Evolutionary conservation across 805 yeast species (phyloP).

Genomic region (Wickerhamomyces canadensis): DNA sequence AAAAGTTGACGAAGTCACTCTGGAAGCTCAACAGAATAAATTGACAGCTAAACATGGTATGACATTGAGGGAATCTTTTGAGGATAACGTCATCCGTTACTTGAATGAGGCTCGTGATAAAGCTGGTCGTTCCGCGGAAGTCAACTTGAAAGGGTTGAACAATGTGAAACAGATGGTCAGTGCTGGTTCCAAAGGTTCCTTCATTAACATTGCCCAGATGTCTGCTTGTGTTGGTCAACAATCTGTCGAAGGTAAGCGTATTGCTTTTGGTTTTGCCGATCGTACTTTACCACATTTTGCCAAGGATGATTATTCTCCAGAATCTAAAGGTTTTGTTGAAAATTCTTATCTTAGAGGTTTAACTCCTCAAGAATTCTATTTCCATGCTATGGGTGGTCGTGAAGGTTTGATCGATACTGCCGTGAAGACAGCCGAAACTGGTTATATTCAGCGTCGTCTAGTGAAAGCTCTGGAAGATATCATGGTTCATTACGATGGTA

Average conservation of each 20-base stretch:
- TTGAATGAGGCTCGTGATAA: slow-evolving; percentile 98
- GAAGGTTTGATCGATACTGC: slow-evolving; percentile 99
- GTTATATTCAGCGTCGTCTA: slow-evolving; percentile 96
- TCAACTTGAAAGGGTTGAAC: slow-evolving; percentile 87
- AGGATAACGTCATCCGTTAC: slow-evolving; percentile 92
- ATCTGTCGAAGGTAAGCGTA: slow-evolving; percentile 99
- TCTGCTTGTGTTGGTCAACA: slow-evolving; percentile 99
- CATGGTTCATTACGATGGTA: slow-evolving; percentile 97
- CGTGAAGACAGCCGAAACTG: slow-evolving; percentile 98
- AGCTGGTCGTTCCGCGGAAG: slow-evolving; percentile 98
- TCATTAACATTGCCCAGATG: slow-evolving; percentile 98
- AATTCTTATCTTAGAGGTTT: slow-evolving; percentile 95
- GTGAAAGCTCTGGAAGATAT: slow-evolving; percentile 96
- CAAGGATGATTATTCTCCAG: slow-evolving; percentile 97
- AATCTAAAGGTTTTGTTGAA: slow-evolving; percentile 96
- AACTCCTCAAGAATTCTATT: slow-evolving; percentile 97
- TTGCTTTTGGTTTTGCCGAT: slow-evolving; percentile 94
- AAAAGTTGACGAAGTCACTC: slow-evolving; percentile 89
- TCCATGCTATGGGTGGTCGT: slow-evolving; percentile 99
- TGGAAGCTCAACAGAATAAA: slow-evolving; percentile 84
- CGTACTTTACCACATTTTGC: slow-evolving; percentile 97
- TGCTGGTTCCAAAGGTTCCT: slow-evolving; percentile 99
- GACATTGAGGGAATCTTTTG: slow-evolving; percentile 98
- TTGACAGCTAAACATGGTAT: slow-evolving; percentile 98
- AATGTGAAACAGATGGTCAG: slow-evolving; percentile 99